Base-by-base conservation (phyloP, 1,284 basidiomycete genomes). In the Phellinidium pouzarii region DNA sequence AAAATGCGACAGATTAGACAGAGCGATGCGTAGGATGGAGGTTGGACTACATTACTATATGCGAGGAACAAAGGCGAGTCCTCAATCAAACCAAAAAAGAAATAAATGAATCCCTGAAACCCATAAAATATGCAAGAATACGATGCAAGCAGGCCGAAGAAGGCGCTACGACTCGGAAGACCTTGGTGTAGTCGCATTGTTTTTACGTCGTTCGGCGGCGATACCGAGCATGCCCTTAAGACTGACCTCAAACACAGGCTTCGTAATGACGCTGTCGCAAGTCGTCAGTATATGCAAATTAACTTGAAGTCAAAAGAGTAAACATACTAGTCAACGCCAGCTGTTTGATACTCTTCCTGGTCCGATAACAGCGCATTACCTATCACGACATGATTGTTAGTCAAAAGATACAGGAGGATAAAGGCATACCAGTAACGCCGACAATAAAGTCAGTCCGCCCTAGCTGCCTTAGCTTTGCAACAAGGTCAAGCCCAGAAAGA, bases 381-480 rank as follows among this genome's bases (percentile, higher is more conserved):
- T 60, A 67, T 65, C 54, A 54, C 57, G 52, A 54, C 46, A 59
- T 68, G 48, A 69, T 17, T 26, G 22, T 36, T 2, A 44, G 27
- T 44, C 46, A 44, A 38, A 34, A 34, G 11, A 22, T 45, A 51
- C 68, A 68, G 50, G 70, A 67, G 11, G 68, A 59, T 2, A 72
- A 58, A 19, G 68, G 71, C 64, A 74, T 68, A 68, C 81, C 82
- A 55, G 85, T 87, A 23, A 87, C 82, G 19, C 88, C 88, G 6
- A 90, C 87, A 20, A 92, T 81, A 61, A 88, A 88, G 61, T 91
- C 81, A 9, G 67, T 72, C 60, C 85, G 75, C 12, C 84, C 82
- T 62, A 86, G 66, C 55, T 76, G 72, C 48, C 91, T 71, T 40
- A 94, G 69, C 62, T 78, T 82, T 48, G 75, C 65, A 1, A 89